A percentile compares a stretch with the other conserved stretches of the same genome.
Conservation (phyloP, 164 flowering plant species). For the Buxus sempervirens region DNA sequence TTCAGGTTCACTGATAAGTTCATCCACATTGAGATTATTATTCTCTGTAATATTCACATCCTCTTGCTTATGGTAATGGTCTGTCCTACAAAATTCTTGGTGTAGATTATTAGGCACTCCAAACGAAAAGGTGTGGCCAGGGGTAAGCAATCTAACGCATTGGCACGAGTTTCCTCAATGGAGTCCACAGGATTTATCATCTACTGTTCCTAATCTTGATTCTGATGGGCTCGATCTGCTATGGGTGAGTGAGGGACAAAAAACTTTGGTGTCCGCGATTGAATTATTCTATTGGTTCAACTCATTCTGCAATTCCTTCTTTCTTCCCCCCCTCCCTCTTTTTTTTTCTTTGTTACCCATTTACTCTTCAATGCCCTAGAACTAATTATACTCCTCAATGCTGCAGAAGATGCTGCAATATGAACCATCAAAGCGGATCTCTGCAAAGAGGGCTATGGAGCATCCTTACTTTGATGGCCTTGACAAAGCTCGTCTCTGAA, state of each 20-base stretch:
- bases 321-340: too few species aligned
- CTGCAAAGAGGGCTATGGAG: slow-evolving; percentile 91
- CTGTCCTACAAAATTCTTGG: background rate
- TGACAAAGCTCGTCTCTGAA: slow-evolving; percentile 49
- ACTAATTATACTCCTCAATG: background rate
- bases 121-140: slow-evolving; percentile 84
- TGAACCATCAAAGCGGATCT: slow-evolving; percentile 67
- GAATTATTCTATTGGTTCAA: background rate
- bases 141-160: slow-evolving; percentile 68
- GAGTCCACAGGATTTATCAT: slow-evolving; percentile 53
- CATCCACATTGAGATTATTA: background rate
- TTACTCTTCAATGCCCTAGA: too few species aligned
- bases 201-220: slow-evolving; percentile 68
- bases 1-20: slow-evolving; percentile 51
- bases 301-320: too few species aligned
- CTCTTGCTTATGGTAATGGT: too few species aligned
- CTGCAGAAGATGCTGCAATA: slow-evolving; percentile 80
- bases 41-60: too few species aligned
- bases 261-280: too few species aligned
- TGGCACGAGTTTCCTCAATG: slow-evolving; percentile 97
- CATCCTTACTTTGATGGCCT: slow-evolving; percentile 75
- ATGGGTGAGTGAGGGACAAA: slow-evolving; percentile 44
- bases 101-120: slow-evolving; percentile 84
- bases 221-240: slow-evolving; percentile 62
- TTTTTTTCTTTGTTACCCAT: too few species aligned